Base-by-base conservation (phyloP, 805 yeast species). In the Ogataea nitratoaversa region DNA sequence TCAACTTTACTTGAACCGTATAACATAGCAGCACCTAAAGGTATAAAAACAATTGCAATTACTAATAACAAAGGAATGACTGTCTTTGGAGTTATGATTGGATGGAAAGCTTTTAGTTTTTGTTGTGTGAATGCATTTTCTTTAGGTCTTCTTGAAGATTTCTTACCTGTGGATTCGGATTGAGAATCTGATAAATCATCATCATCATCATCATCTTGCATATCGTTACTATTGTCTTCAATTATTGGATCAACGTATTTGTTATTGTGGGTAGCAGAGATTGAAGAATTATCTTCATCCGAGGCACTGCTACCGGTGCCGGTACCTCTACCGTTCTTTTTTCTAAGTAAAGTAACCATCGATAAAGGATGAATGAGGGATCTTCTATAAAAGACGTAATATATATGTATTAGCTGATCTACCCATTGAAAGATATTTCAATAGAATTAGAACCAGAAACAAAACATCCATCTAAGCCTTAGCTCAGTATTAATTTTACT, bases 1-100 rank as follows among this genome's bases (percentile, higher is more conserved):
- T 91, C 86, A 13, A 90, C 91, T 48, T 79, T 76, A 52, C 74
- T 68, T 12, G 89, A 76, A 14, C 95, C 86, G 50, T 76, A 79
- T 28, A 89, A 66, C 58, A 91, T 76, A 17, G 86, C 93, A 9
- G 87, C 88, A 5, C 99, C 99, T 35, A 93, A 71, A 2, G 98
- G 97, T 0, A 95, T 85, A 63, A 93, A 91, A 5, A 93, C 71
- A 23, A 88, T 68, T 0, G 95, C 88, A 36, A 87, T 64, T 19
- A 79, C 49, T 40, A 89, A 71, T 44, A 93, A 72, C 27, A 90
- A 67, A 8, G 98, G 98, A 36, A 93, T 77, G 42, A 91, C 96
- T 9, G 95, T 84, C 53, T 81, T 82, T 19, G 98, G 97, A 2
- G 97, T 86, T 42, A 91, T 72, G 38, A 91, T 87, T 2, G 98